A percentile compares a stretch with the other conserved stretches of the same genome.
Evolutionary conservation across 2,329 filamentous ascomycete genomes (phyloP).

Genomic region (Canariomyces notabilis): DNA sequence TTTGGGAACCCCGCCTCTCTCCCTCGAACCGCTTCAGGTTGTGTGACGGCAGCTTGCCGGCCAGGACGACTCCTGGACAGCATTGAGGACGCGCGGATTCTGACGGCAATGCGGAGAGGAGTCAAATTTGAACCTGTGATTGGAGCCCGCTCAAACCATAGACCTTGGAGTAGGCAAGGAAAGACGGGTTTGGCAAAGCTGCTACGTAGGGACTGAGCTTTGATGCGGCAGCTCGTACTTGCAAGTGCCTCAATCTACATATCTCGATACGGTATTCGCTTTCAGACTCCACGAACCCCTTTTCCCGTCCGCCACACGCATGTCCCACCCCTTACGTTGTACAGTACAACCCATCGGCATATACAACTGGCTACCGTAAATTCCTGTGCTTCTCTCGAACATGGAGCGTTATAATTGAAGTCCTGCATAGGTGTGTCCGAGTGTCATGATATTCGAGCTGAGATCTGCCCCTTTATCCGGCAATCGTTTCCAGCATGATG

Average conservation of each 20-base stretch:
- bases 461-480: not conserved
- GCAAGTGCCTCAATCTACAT: not conserved
- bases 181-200: not conserved
- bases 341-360: slow-evolving; percentile 10
- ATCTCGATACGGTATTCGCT: not conserved
- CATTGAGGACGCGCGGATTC: no score
- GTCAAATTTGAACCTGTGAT: slow-evolving; percentile 9
- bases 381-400: not conserved
- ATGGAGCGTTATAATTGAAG: not conserved
- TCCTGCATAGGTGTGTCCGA: not conserved
- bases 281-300: not conserved
- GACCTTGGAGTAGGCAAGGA: no score
- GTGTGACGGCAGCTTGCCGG: slow-evolving; percentile 7
- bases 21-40: not conserved
- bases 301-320: not conserved
- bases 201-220: not conserved
- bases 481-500: not conserved
- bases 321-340: not conserved
- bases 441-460: not conserved
- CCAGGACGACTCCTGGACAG: no score
- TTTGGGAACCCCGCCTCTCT: slow-evolving; percentile 24
- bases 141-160: slow-evolving; percentile 15
- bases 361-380: slow-evolving; percentile 15
- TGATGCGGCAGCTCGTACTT: slow-evolving; percentile 2
- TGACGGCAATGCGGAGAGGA: slow-evolving; percentile 13